Percentiles rank a stretch among this genome's conserved stretches.
Evolutionary conservation across 1,139 yeast species (phyloP).

Genomic region (Diutina pseudorugosa): DNA sequence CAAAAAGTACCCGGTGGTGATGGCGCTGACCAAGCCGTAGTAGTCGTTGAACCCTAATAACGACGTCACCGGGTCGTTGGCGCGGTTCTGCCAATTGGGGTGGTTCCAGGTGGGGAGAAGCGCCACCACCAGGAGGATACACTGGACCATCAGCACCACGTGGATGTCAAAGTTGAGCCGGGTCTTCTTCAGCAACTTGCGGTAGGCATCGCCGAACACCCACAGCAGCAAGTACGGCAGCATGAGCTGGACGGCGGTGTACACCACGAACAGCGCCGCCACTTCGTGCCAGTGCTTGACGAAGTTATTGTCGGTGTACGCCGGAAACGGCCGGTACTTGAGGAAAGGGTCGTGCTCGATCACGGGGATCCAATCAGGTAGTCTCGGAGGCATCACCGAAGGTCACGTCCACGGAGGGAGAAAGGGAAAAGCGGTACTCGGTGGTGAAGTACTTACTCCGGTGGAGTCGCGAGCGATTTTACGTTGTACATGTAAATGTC

Average conservation of each 20-base stretch:
- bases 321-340: constrained; percentile 36
- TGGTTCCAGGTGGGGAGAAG: constrained; percentile 51
- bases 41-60: constrained; percentile 67
- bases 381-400: background rate
- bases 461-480: background rate
- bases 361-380: background rate
- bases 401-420: background rate
- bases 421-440: background rate
- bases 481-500: background rate
- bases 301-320: constrained; percentile 15
- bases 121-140: constrained; percentile 41
- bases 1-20: constrained; percentile 78
- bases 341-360: constrained; percentile 28
- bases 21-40: constrained; percentile 55
- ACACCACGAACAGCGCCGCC: constrained; percentile 25
- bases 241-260: constrained; percentile 24
- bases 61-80: constrained; percentile 25
- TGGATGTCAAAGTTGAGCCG: constrained; percentile 77
- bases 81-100: constrained; percentile 30
- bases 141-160: constrained; percentile 78
- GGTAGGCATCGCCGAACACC: constrained; percentile 32
- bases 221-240: constrained; percentile 22
- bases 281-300: constrained; percentile 48
- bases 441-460: background rate
- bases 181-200: constrained; percentile 30